phyloP scores from a whole-genome alignment of 2,329 filamentous ascomycete genomes.

The Phyllosticta citribraziliensis region DNA sequence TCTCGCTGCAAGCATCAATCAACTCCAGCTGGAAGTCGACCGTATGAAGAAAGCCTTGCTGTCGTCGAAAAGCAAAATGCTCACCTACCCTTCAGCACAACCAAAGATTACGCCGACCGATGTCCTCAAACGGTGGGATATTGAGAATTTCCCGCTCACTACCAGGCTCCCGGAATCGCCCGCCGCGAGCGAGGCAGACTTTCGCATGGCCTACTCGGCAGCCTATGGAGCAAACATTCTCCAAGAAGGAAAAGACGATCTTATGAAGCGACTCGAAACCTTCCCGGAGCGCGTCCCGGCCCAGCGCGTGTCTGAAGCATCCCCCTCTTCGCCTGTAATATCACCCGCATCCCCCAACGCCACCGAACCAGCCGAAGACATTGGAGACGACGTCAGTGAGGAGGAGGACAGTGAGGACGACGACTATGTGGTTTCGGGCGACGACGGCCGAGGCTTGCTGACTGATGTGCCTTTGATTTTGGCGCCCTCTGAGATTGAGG shows the following conservation, averaged over 20 bases:
- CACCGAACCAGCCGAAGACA: conserved; percentile 16
- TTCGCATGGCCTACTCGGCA: conserved; percentile 40
- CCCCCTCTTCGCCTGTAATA: conserved; percentile 17
- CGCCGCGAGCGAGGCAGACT: conserved; percentile 34
- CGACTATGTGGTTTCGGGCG: conserved; percentile 59
- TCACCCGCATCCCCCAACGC: conserved; percentile 23
- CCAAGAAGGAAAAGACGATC: conserved; percentile 40
- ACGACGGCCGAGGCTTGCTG: conserved; percentile 70
- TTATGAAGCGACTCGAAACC: conserved; percentile 39
- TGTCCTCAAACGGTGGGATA: not conserved
- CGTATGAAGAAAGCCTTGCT: conserved; percentile 20
- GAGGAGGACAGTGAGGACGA: conserved; percentile 66
- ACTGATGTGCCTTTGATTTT: conserved; percentile 93
- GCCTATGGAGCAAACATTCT: conserved; percentile 39
- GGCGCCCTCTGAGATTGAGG: conserved; percentile 90
- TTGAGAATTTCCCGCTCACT: not conserved
- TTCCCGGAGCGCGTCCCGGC: conserved; percentile 11
- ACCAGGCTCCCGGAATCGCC: conserved; percentile 18
- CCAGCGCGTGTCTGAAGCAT: conserved; percentile 30
- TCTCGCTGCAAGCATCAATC: conserved; percentile 30
- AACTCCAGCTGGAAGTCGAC: conserved; percentile 30
- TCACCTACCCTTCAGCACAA: not conserved
- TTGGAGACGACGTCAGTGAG: conserved; percentile 31
- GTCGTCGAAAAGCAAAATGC: not conserved
- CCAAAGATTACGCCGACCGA: conserved; percentile 4